Conservation (phyloP, 1,139 yeast genomes). For the Magnusiomyces suaveolens region DNA sequence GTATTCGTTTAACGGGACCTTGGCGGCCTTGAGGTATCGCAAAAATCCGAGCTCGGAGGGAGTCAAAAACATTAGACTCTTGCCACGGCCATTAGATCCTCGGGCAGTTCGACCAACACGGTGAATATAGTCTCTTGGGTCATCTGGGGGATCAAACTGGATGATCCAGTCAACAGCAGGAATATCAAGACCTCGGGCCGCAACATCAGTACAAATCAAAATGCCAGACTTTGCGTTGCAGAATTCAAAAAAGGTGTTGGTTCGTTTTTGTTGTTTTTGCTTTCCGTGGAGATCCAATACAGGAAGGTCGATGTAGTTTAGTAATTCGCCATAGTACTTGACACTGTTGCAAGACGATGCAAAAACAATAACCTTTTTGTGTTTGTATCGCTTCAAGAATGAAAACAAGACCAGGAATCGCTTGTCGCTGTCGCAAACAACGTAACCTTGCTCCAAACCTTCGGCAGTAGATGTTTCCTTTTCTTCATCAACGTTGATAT, state of each 20-base stretch:
- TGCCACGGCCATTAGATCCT: slow-evolving; percentile 86
- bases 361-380: slow-evolving; percentile 87
- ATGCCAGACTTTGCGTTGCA: slow-evolving; percentile 95
- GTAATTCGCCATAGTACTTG: slow-evolving; percentile 85
- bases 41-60: slow-evolving; percentile 92
- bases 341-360: slow-evolving; percentile 95
- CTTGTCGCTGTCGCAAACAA: slow-evolving; percentile 92
- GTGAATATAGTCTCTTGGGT: slow-evolving; percentile 95
- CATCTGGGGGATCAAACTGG: slow-evolving; percentile 98
- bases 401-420: slow-evolving; percentile 83
- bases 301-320: slow-evolving; percentile 91
- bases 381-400: slow-evolving; percentile 76
- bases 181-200: slow-evolving; percentile 95
- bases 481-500: slow-evolving; percentile 86
- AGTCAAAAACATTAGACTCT: slow-evolving; percentile 85
- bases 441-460: slow-evolving; percentile 96
- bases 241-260: slow-evolving; percentile 94
- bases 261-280: slow-evolving; percentile 96
- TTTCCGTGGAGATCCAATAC: slow-evolving; percentile 94
- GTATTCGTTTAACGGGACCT: slow-evolving; percentile 92
- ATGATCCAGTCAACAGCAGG: slow-evolving; percentile 97
- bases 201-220: slow-evolving; percentile 91
- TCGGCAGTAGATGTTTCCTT: slow-evolving; percentile 80
- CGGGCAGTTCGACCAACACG: slow-evolving; percentile 98
- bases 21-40: slow-evolving; percentile 89